Evolutionary conservation across 306 rosid species (phyloP).

Genomic region (Vicia faba): DNA sequence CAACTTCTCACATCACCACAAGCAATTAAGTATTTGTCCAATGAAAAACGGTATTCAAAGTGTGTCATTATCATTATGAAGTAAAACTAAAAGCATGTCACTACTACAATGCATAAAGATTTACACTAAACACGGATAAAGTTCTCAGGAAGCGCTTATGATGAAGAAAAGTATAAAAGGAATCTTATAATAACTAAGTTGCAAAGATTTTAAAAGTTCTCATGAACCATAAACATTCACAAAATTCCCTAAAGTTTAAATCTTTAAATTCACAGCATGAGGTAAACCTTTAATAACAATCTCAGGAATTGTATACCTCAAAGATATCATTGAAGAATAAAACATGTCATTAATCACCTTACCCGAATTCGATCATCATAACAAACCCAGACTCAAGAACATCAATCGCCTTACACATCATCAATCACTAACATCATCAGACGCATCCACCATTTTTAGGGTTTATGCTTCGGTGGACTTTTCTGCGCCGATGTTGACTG

Average conservation of each 20-base stretch:
- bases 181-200: not conserved
- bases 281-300: slow-evolving; percentile 39
- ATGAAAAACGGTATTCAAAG: not conserved
- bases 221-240: slow-evolving; percentile 72
- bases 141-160: not conserved
- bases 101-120: not conserved
- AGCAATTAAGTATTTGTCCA: slow-evolving; percentile 15
- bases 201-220: too few relatives aligned
- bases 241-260: slow-evolving; percentile 58
- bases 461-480: slow-evolving; percentile 12
- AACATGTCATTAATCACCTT: slow-evolving; percentile 43
- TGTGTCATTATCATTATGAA: not conserved
- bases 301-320: slow-evolving; percentile 66
- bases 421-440: slow-evolving; percentile 44
- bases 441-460: slow-evolving; percentile 46
- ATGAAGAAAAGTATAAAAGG: not conserved
- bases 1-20: slow-evolving; percentile 24
- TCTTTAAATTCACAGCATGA: slow-evolving; percentile 52
- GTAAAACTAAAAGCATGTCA: not conserved
- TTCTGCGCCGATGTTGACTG: slow-evolving; percentile 54
- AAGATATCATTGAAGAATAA: slow-evolving; percentile 51
- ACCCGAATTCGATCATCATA: slow-evolving; percentile 34
- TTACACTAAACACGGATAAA: not conserved
- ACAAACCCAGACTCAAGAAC: slow-evolving; percentile 81
- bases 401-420: slow-evolving; percentile 56